These are phyloP conservation scores for Knoxdaviesia capensis DNA, from an alignment of 2,329 filamentous ascomycete species.

Conservation along the genomic window DNA sequence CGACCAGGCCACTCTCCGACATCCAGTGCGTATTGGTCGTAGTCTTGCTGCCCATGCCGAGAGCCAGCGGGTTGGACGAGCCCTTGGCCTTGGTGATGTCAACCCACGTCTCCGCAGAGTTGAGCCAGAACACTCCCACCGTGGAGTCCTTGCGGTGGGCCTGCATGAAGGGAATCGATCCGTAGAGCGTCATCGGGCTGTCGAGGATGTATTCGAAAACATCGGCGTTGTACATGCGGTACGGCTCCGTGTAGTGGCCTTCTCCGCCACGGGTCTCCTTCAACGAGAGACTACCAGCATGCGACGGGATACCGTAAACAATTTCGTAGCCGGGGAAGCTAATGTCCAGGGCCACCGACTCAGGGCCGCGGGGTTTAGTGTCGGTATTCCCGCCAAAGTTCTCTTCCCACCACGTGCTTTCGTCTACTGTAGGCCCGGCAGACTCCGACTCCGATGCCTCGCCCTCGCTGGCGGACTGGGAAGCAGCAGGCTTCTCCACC, in stretches of 20 bases:
- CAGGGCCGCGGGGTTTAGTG: slow-evolving; percentile 81
- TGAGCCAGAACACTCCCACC: slow-evolving; percentile 94
- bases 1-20: slow-evolving; percentile 73
- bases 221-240: slow-evolving; percentile 87
- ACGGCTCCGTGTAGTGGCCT: slow-evolving; percentile 72
- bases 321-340: slow-evolving; percentile 81
- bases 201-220: slow-evolving; percentile 96
- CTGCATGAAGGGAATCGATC: slow-evolving; percentile 95
- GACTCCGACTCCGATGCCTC: slow-evolving; percentile 39
- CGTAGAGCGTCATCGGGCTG: slow-evolving; percentile 96
- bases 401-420: slow-evolving; percentile 97
- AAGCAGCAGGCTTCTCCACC: slow-evolving; percentile 37
- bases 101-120: slow-evolving; percentile 92
- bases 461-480: slow-evolving; percentile 18
- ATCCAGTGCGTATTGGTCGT: slow-evolving; percentile 92
- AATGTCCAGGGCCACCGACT: slow-evolving; percentile 81
- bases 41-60: slow-evolving; percentile 48
- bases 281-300: slow-evolving; percentile 71
- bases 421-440: slow-evolving; percentile 35
- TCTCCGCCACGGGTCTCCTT: slow-evolving; percentile 79
- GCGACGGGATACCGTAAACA: slow-evolving; percentile 87
- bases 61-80: slow-evolving; percentile 53
- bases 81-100: slow-evolving; percentile 72
- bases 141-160: slow-evolving; percentile 86
- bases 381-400: slow-evolving; percentile 90